These are phyloP conservation scores for Phellopilus nigrolimitatus DNA, from an alignment of 1,284 basidiomycete species.

Conservation along the genomic window DNA sequence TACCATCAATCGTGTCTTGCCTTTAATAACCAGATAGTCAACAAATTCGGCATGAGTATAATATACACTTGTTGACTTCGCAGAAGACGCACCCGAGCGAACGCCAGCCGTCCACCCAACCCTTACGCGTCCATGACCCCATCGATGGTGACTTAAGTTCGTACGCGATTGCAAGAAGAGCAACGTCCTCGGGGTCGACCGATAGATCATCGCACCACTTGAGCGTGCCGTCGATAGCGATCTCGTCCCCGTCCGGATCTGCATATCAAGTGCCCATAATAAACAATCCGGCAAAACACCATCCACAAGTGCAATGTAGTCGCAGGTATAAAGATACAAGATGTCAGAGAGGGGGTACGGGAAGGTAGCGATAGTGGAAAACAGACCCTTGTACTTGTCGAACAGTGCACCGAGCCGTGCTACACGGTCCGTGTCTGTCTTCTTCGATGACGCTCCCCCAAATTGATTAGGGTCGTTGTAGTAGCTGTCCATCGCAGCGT, in stretches of 20 bases:
- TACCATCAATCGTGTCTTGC: constrained; percentile 65
- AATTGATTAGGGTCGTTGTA: constrained; percentile 49
- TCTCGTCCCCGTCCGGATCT: constrained; percentile 58
- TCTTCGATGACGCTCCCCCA: constrained; percentile 33
- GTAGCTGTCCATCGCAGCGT: constrained; percentile 73
- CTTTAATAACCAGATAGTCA: constrained; percentile 38
- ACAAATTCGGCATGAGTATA: neutral
- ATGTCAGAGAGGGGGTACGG: constrained; percentile 1
- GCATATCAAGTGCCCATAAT: neutral
- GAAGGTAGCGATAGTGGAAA: neutral
- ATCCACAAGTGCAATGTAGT: neutral
- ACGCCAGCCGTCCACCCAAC: constrained; percentile 83
- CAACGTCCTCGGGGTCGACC: constrained; percentile 72
- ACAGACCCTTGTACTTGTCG: constrained; percentile 74
- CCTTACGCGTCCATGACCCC: constrained; percentile 71
- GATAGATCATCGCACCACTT: constrained; percentile 62
- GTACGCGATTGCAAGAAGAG: constrained; percentile 71
- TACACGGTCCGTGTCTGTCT: constrained; percentile 6
- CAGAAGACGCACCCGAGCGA: constrained; percentile 53
- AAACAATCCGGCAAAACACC: neutral
- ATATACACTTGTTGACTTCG: too few species aligned
- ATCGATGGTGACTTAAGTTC: constrained; percentile 71
- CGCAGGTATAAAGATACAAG: neutral
- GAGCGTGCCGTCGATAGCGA: constrained; percentile 72
- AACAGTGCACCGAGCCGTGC: constrained; percentile 58